A percentile compares a stretch with the other conserved stretches of the same genome.
These are phyloP conservation scores for Melastoma malabathricum DNA, from an alignment of 345 rosid species.

Conservation along the genomic window DNA sequence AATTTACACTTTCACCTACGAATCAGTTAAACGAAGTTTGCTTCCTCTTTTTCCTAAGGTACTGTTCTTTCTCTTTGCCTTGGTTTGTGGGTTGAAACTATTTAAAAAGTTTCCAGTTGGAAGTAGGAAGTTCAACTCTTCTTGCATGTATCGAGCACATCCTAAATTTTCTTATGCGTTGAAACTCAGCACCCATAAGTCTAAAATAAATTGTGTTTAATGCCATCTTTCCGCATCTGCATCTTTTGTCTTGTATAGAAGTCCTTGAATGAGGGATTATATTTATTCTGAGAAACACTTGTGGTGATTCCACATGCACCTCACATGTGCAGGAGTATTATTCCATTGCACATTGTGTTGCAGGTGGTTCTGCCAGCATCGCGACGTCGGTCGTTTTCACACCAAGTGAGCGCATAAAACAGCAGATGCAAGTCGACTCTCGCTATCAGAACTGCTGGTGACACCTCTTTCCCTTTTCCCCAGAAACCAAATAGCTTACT, in stretches of 20 bases:
- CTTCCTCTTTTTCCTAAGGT: constrained; percentile 80
- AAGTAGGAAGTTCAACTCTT: background rate
- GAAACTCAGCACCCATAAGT: background rate
- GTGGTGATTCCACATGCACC: constrained; percentile 1
- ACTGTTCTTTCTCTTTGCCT: constrained; percentile 3
- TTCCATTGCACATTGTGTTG: constrained; percentile 67
- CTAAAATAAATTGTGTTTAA: background rate
- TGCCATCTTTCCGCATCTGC: background rate
- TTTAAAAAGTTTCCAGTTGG: constrained; percentile 1
- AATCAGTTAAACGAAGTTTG: constrained; percentile 66
- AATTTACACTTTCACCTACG: constrained; percentile 74
- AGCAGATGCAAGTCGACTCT: constrained; percentile 93
- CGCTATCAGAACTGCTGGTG: constrained; percentile 82
- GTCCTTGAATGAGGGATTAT: background rate
- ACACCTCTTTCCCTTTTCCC: background rate
- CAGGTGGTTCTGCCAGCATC: constrained; percentile 85
- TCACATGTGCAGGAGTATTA: constrained; percentile 46
- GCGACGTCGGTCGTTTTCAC: constrained; percentile 88
- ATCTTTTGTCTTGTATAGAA: background rate
- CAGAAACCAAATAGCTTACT: too few species aligned
- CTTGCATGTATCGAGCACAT: background rate
- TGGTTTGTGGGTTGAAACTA: background rate
- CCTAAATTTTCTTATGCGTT: background rate
- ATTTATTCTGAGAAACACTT: background rate
- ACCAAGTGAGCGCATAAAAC: constrained; percentile 86